Percentiles rank a stretch among this genome's conserved stretches.
Evolutionary conservation across 2,329 filamentous ascomycete species (phyloP).

Genomic region (Talaromyces sp.): DNA sequence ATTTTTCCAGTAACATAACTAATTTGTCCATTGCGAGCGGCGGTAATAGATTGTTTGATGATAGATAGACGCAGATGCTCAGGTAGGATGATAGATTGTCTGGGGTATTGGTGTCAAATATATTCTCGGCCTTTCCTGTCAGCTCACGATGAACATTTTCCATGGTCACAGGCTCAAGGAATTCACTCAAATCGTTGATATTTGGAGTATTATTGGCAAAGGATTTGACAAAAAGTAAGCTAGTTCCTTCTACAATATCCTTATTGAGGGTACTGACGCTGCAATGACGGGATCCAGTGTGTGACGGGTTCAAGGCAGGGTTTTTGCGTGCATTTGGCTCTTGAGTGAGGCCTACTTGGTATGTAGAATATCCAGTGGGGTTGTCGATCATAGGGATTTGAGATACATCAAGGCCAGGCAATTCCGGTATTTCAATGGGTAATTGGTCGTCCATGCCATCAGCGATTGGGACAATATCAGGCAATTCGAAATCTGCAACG

Average conservation of each 20-base stretch:
- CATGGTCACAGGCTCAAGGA: not conserved
- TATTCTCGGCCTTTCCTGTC: not conserved
- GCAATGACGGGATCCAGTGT: not conserved
- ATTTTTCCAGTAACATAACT: conserved; percentile 12
- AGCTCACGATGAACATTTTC: not conserved
- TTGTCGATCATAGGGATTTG: not conserved
- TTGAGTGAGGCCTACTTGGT: not conserved
- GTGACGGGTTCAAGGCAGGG: not conserved
- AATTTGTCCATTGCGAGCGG: conserved; percentile 7
- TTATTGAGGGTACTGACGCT: not conserved
- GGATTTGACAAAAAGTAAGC: not conserved
- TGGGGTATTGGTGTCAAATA: not conserved
- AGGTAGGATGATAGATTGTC: not conserved
- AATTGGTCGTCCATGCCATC: not conserved
- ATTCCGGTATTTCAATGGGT: not conserved
- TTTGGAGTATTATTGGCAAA: not conserved
- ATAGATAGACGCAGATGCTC: conserved; percentile 11
- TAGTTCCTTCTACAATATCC: conserved; percentile 1
- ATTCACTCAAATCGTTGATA: not conserved
- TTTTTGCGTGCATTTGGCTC: not conserved
- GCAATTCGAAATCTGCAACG: not conserved
- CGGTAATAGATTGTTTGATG: conserved; percentile 15
- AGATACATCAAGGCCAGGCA: not conserved
- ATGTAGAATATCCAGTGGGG: not conserved
- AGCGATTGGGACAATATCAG: not conserved